Evolutionary conservation across 164 flowering plant genomes (phyloP), one percentile per base, ranked within the genome.

Genomic region (Saururus chinensis): DNA sequence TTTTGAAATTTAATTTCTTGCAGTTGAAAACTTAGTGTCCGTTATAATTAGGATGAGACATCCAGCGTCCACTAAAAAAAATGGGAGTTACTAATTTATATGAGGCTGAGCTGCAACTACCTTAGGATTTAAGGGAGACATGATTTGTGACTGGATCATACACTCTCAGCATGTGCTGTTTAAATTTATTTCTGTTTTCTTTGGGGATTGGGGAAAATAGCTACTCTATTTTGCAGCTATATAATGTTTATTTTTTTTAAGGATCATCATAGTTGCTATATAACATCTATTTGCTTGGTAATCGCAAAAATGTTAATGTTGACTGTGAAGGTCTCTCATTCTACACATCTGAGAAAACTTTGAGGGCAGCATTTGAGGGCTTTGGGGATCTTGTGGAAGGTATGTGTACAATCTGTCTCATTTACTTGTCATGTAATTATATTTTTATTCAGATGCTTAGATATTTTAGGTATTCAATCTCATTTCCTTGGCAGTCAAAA

Each of bases 331-430:
- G 98, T 24, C 79, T 89, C 51, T 89, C 98, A 24, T 92, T 89
- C 72, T 89, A 92, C 66, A 92, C 98, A 30, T 87, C 98, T 19
- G 98, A 89, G 83, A 92, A 92, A 72, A 92, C 98, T 17, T 70
- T 92, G 60, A 86, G 90, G 45, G 87, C 89, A 24, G 92, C 89
- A 66, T 92, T 89, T 71, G 95, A 92, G 78, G 85, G 86, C 37
- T 92, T 84, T 71, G 98, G 98, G 42, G 90, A 92, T 66, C 88
- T 92, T 66, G 92, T 86, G 59, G 85, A 89, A 85, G 98, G 96
- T 92, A 76, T 45, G 60, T 9, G 10, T 22, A 30, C 9, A n/a
- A 14, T 20, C 19, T 55, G 42, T 30, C 42, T 52, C 21, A 20
- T 21, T 61, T 11, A 17, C 22, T 52, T 40, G 14, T 55, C 14